Evolutionary conservation across 345 rosid species (phyloP), one percentile per base, ranked within the genome.

Genomic region (Acer saccharum): DNA sequence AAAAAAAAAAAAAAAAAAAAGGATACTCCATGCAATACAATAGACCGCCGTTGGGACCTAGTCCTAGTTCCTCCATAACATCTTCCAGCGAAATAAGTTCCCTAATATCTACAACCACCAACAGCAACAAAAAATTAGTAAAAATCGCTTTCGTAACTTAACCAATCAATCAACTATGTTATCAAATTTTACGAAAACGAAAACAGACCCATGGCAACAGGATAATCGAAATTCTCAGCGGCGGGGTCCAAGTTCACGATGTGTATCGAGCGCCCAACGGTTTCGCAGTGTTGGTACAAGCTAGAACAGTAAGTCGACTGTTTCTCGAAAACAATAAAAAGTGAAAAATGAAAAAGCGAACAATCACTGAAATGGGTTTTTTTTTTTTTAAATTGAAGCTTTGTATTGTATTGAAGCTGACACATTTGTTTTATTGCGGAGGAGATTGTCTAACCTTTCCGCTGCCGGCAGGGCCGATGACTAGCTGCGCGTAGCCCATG

Each of bases 11-110:
- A 58, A n/a, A 25, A 25, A 58, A n/a, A 65, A 75, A 83, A 87
- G 95, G 97, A 91, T 92, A 94, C 99, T 92, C 99, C 99, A 94
- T 94, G 86, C 98, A 91, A 83, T 95, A 92, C 71, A 93, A 80
- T 41, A 93, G 91, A 69, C 88, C 98, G 66, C 99, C 98, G 86
- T 93, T 92, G 18, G 98, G 99, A 83, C 97, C 99, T 44, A 95
- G 81, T 18, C 90, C 89, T 46, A 92, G 86, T 69, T 93, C 96
- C 86, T 93, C 95, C 99, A 95, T 95, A 10, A 95, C 98, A 83
- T 91, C 93, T 66, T 95, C 98, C 89, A 95, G 85, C 48, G 93
- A 90, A 79, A 95, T 78, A 76, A 92, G 95, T 75, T 91, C 97
- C 77, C 99, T 87, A 32, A 94, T 96, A 87, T 96, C 97, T 96